Percentiles rank a stretch among this genome's conserved stretches.
These are phyloP conservation scores for Phyllosticta capitalensis DNA, from an alignment of 2,329 filamentous ascomycete species.

Conservation along the genomic window DNA sequence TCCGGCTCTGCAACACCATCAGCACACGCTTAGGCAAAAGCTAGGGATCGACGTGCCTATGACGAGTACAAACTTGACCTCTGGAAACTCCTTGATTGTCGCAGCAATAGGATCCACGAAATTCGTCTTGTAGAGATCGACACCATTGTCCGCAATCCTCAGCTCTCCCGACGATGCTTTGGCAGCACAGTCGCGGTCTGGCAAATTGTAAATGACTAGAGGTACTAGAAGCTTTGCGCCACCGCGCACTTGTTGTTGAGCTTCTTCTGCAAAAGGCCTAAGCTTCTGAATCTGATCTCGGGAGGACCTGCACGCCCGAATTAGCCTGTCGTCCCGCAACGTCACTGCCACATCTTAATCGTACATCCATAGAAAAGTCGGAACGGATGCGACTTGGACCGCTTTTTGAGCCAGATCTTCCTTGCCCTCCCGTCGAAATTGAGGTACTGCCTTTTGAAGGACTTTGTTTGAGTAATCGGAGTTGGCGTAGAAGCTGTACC, in stretches of 20 bases:
- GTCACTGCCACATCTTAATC: conserved; percentile 1
- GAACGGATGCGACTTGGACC: conserved; percentile 39
- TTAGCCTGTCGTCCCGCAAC: not conserved
- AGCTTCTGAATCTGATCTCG: conserved; percentile 41
- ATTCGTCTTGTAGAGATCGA: conserved; percentile 39
- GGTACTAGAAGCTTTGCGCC: conserved; percentile 41
- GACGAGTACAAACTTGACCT: conserved; percentile 41
- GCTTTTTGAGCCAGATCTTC: conserved; percentile 43
- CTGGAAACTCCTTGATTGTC: conserved; percentile 45
- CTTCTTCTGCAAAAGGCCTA: conserved; percentile 39
- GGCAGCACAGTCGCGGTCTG: conserved; percentile 55
- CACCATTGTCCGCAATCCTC: conserved; percentile 43
- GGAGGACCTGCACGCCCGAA: conserved; percentile 30
- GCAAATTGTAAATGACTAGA: conserved; percentile 55
- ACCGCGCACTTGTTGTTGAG: conserved; percentile 37
- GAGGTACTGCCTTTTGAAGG: conserved; percentile 50
- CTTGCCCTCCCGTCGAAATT: conserved; percentile 36
- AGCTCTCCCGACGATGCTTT: conserved; percentile 55
- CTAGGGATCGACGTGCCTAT: conserved; percentile 30
- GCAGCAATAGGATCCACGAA: conserved; percentile 48
- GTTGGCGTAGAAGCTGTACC: conserved; percentile 42
- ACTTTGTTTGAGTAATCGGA: conserved; percentile 46
- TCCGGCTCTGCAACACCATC: conserved; percentile 40
- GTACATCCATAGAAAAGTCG: conserved; percentile 45
- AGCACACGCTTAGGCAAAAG: not conserved